phyloP scores from a whole-genome alignment of 345 rosid species.

The Geranium rotundifolium region DNA sequence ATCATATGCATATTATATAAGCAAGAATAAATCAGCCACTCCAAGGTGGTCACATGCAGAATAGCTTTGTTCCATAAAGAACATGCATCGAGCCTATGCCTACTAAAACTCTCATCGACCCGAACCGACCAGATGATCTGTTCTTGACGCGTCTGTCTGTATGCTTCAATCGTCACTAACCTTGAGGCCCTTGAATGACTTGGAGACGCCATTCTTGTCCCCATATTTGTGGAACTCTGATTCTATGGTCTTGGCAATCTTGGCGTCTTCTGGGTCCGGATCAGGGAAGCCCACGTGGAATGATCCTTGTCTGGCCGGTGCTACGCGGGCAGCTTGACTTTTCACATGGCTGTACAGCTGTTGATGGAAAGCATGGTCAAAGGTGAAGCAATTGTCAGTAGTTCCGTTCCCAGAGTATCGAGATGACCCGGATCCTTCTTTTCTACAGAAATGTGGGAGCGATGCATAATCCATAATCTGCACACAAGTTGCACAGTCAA shows the following conservation, averaged over 20 bases:
- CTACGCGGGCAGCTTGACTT: slow-evolving; percentile 30
- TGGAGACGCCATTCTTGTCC: slow-evolving; percentile 23
- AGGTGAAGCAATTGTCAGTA: slow-evolving; percentile 60
- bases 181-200: slow-evolving; percentile 26
- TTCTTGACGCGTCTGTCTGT: slow-evolving; percentile 3
- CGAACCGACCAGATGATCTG: neutral
- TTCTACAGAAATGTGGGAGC: slow-evolving; percentile 87
- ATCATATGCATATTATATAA: neutral
- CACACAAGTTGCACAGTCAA: slow-evolving; percentile 11
- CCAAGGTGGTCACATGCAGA: slow-evolving; percentile 8
- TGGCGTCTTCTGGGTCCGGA: slow-evolving; percentile 38
- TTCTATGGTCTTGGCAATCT: slow-evolving; percentile 54
- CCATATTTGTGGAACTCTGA: slow-evolving; percentile 62
- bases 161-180: slow-evolving; percentile 19
- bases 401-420: slow-evolving; percentile 29
- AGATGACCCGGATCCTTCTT: slow-evolving; percentile 72
- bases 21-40: neutral
- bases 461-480: slow-evolving; percentile 87
- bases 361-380: slow-evolving; percentile 82
- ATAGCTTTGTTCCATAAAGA: slow-evolving; percentile 11
- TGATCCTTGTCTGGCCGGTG: slow-evolving; percentile 61
- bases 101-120: slow-evolving; percentile 2
- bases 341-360: slow-evolving; percentile 59
- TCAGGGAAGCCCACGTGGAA: slow-evolving; percentile 69
- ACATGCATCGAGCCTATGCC: slow-evolving; percentile 43